Evolutionary conservation across 1,139 yeast species (phyloP).

Genomic region (Hansenula sp.): DNA sequence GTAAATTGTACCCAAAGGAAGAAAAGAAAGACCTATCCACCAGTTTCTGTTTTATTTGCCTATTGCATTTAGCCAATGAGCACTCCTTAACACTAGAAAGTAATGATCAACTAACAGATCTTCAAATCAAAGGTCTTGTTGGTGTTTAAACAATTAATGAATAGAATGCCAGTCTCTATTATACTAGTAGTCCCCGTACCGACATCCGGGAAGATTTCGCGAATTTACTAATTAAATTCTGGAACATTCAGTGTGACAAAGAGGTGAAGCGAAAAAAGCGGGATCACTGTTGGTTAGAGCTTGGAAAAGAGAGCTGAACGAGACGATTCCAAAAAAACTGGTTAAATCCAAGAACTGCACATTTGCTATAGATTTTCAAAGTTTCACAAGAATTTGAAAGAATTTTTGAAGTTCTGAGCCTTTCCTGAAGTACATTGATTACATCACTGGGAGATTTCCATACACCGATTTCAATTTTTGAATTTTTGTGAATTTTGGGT

Average conservation of each 20-base stretch:
- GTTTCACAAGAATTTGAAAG: no score
- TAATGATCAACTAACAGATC: slow-evolving; percentile 54
- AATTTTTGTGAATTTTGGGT: neutral
- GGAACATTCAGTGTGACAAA: neutral
- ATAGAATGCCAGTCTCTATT: neutral
- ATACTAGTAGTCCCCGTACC: neutral
- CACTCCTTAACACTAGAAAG: slow-evolving; percentile 68
- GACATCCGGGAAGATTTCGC: neutral
- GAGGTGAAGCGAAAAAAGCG: neutral
- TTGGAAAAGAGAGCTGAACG: no score
- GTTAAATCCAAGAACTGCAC: no score
- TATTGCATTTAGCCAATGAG: slow-evolving; percentile 86
- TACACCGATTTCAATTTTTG: neutral
- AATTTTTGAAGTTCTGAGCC: no score
- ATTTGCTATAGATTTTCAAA: no score
- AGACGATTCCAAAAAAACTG: no score
- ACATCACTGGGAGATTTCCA: neutral
- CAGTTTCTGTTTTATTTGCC: slow-evolving; percentile 81
- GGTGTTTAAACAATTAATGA: neutral
- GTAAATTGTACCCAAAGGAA: slow-evolving; percentile 48
- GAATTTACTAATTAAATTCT: neutral
- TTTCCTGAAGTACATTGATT: no score
- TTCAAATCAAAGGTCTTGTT: slow-evolving; percentile 32
- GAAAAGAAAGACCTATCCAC: slow-evolving; percentile 70
- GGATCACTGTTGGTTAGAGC: neutral